Evolutionary conservation across 2,329 filamentous ascomycete species (phyloP), one percentile per base, ranked within the genome.

Genomic region (Trichoderma koningii): DNA sequence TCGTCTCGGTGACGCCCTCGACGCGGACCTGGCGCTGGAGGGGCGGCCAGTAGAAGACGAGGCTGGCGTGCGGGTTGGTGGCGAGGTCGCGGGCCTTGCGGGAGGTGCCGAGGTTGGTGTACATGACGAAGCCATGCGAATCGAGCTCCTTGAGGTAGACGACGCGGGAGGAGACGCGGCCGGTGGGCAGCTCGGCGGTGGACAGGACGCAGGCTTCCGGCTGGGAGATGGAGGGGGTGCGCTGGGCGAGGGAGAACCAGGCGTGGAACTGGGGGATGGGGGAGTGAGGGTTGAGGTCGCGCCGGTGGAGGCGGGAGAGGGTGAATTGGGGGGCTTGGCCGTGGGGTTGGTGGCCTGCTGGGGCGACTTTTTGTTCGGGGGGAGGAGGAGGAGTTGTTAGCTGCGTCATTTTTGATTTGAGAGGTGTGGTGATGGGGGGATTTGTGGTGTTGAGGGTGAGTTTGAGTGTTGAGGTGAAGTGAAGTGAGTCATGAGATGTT

Each of bases 81-180:
- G 80, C 82, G 7, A 95, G 79, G 75, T 97, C 92, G 56, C 78
- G 73, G 0, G 88, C 85, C 80, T 89, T 87, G 72, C 83, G 80
- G 66, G 87, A 91, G 0, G 91, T 95, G 66, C 87, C 93, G 81
- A 93, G 94, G 77, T 99, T 99, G 73, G 87, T 90, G 82, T 98
- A 99, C 55, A 99, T 83, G 50, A 98, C 92, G 78, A 96, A 99
- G 17, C 93, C 93, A 21, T 77, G 71, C 62, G 82, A 77, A 76
- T 98, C 93, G 26, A 98, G 87, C 81, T 98, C 95, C 79, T 99
- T 99, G 70, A 99, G 84, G 79, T 98, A 99, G 44, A 99, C 92
- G 70, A 92, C 85, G 66, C 95, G 91, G 3, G 91, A 89, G 53
- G 88, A 92, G 21, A 98, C 90, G 53, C 90, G 88, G 67, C 95